A percentile compares a stretch with the other conserved stretches of the same genome.
Conservation (phyloP, 352 stramenopile species). For the Halophytophthora polymorphica region DNA sequence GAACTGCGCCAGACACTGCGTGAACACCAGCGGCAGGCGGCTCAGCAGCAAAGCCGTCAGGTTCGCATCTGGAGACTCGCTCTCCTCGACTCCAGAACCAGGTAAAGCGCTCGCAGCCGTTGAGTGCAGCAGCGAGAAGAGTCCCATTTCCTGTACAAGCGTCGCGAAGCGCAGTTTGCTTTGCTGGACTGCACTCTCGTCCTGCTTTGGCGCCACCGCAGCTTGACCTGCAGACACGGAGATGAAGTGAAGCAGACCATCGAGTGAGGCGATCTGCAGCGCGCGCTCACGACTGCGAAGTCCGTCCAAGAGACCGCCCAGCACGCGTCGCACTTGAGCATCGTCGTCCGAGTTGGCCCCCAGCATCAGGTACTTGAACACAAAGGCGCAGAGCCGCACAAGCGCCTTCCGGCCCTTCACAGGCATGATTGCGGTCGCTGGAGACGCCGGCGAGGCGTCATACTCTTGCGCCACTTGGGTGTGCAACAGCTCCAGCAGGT, state of each 20-base stretch:
- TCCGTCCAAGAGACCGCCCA: slow-evolving; percentile 63
- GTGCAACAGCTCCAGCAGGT: slow-evolving; percentile 43
- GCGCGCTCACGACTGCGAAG: slow-evolving; percentile 59
- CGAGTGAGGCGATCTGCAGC: slow-evolving; percentile 68
- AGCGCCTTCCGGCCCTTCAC: slow-evolving; percentile 52
- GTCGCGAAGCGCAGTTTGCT: slow-evolving; percentile 43
- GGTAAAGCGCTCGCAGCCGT: slow-evolving; percentile 50
- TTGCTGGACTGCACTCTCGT: slow-evolving; percentile 20
- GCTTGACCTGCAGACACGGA: slow-evolving; percentile 34
- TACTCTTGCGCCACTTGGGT: slow-evolving; percentile 57
- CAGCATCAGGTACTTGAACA: slow-evolving; percentile 74
- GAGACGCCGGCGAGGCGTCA: slow-evolving; percentile 8
- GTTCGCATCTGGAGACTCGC: slow-evolving; percentile 11
- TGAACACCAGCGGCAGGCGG: slow-evolving; percentile 78
- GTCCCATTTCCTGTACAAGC: slow-evolving; percentile 64
- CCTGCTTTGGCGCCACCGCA: slow-evolving; percentile 7
- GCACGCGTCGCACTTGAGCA: slow-evolving; percentile 43
- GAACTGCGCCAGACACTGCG: slow-evolving; percentile 77
- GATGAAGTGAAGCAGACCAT: slow-evolving; percentile 74
- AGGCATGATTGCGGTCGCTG: slow-evolving; percentile 21
- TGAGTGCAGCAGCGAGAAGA: slow-evolving; percentile 74
- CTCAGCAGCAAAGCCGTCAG: slow-evolving; percentile 56
- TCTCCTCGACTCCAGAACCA: slow-evolving; percentile 9
- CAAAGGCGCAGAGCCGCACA: slow-evolving; percentile 66
- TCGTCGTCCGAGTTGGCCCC: slow-evolving; percentile 38